Base-by-base conservation (phyloP, 768 basidiomycete genomes). In the Inosperma sp. region DNA sequence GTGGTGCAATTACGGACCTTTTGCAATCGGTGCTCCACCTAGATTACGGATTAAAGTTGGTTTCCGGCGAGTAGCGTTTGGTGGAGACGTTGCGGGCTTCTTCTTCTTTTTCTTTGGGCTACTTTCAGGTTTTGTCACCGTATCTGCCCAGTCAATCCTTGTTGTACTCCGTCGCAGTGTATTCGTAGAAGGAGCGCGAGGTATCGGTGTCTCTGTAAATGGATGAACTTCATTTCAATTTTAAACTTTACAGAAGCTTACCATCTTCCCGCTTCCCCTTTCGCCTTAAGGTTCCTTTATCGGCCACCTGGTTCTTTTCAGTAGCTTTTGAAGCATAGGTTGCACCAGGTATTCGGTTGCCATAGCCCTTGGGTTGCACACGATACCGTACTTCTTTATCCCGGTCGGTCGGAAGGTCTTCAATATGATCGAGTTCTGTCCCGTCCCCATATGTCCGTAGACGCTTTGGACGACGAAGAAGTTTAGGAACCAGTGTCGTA, bases 41-140 rank as follows among this genome's bases (percentile, higher is more conserved):
- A 93, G 70, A 69, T 93, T 88, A 23, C 89, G 83, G 56, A 94
- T 94, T 19, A 95, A 75, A 2, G 90, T 93, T 3, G 92, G 93
- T 66, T 91, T 92, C 61, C 85, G 77, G 56, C 76, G 72, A 14
- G 80, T 80, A 22, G 72, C 72, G 14, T 47, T 57, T 4, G 73
- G 59, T 19, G 75, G 75, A 4, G 80, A 77, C 23, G 71, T 66
- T 19, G 61, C 54, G 51, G 73, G 68, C 61, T 77, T 81, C 68
- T 78, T 86, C 71, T 78, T 86, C 72, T 70, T 76, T 25, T 68
- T 67, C 14, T 63, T 40, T 67, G 65, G 49, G 72, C 62, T 47
- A 12, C 19, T 21, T n/a, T 60, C 59, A 21, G 65, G 40, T 19
- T 54, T 56, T 31, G 61, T 49, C n/a, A 61, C 46, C 59, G 76